phyloP scores from a whole-genome alignment of 2,329 filamentous ascomycete genomes.

The Fusarium kyushuense region DNA sequence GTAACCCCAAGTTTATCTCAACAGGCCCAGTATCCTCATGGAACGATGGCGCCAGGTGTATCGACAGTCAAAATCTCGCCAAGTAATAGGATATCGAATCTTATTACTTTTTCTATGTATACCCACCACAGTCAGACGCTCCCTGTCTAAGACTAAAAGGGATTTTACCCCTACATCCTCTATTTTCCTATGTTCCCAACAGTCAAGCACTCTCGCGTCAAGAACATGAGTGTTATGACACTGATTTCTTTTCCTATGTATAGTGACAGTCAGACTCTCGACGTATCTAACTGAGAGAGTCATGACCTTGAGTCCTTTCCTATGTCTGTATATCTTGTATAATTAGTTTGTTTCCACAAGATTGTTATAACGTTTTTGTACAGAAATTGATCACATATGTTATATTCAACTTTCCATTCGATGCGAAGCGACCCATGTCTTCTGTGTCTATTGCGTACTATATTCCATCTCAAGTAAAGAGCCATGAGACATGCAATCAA shows the following conservation, averaged over 20 bases:
- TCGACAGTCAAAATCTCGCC: conserved; percentile 32
- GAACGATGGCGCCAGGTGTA: conserved; percentile 42
- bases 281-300: background rate
- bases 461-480: background rate
- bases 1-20: conserved; percentile 24
- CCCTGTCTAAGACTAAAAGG: conserved; percentile 5
- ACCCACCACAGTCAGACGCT: conserved; percentile 9
- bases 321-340: conserved; percentile 29
- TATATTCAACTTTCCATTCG: background rate
- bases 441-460: background rate
- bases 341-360: conserved; percentile 9
- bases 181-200: conserved; percentile 9
- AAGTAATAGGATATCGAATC: conserved; percentile 5
- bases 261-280: conserved; percentile 5
- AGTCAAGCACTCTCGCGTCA: conserved; percentile 3
- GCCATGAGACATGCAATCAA: background rate
- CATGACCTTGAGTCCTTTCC: conserved; percentile 19
- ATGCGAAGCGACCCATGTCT: background rate
- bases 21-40: conserved; percentile 26
- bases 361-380: background rate
- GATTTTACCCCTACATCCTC: background rate
- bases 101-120: conserved; percentile 25
- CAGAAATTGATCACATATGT: conserved; percentile 21
- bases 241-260: conserved; percentile 17
- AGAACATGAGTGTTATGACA: background rate